Conservation (phyloP, 2,329 filamentous ascomycete genomes). For the Paracoccidioides brasiliensis region DNA sequence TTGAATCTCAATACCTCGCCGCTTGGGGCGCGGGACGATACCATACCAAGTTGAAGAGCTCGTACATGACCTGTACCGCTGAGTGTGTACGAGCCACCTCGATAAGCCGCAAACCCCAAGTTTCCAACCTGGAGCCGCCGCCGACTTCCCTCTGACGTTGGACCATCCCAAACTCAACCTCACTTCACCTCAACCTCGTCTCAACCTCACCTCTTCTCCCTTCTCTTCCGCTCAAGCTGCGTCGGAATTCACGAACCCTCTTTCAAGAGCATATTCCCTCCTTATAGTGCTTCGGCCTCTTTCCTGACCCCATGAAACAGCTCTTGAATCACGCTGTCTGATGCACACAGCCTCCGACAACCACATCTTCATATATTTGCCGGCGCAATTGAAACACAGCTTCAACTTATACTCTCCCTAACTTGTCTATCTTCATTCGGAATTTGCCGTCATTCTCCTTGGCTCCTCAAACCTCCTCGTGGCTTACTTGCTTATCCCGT, state of each 20-base stretch:
- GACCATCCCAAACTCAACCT: not conserved
- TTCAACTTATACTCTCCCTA: not conserved
- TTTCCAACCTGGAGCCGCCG: not conserved
- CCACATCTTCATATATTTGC: not conserved
- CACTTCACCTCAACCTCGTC: not conserved
- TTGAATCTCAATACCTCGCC: no score
- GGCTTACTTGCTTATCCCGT: not conserved
- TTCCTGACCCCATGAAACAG: not conserved
- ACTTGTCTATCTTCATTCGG: not conserved
- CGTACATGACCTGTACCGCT: no score
- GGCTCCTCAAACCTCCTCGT: not conserved
- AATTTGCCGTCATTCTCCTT: not conserved
- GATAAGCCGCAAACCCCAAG: not conserved
- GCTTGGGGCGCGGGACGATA: not conserved
- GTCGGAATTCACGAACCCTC: not conserved
- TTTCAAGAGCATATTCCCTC: not conserved
- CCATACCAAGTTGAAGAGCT: not conserved
- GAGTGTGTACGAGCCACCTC: not conserved
- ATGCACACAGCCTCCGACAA: not conserved
- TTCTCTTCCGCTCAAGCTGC: not conserved
- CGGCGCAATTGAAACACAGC: slow-evolving; percentile 2
- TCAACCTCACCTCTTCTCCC: not conserved
- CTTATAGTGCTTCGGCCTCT: not conserved
- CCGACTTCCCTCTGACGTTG: slow-evolving; percentile 2
- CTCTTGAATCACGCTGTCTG: not conserved